Base-by-base conservation (phyloP, 441 rosid species). In the Corymbia citriodora region DNA sequence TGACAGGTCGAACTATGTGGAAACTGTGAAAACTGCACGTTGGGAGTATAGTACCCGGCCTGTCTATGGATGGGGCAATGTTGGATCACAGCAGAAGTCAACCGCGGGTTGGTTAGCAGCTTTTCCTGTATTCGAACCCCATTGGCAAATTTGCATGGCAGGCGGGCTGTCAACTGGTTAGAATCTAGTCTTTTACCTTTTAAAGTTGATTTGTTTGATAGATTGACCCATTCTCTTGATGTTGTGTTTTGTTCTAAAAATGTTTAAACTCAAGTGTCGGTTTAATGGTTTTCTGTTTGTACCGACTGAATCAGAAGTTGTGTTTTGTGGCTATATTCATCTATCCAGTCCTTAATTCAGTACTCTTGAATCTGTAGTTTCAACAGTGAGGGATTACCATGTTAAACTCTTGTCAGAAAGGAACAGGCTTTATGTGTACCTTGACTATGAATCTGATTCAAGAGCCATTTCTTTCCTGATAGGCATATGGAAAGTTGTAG, bases 51-150 rank as follows among this genome's bases (percentile, higher is more conserved):
- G 96, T 90, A 98, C 99, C 85, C 98, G 96, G 40, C 99, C 99
- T 91, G 90, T 96, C 90, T 97, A 95, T 89, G 99, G 99, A 90
- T 98, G 99, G 99, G 99, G 99, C 90, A 90, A 96, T 96, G 97
- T 94, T 90, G 96, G 96, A 87, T 92, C 95, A 86, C 93, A 93
- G 89, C 99, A 97, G 94, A 97, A 96, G 94, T 95, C 99, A 25
- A 96, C 99, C 25, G 99, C 99, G 49, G 99, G 99, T 88, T 98
- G 99, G 99, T 97, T 95, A 91, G 99, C 99, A 50, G 99, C 96
- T 90, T 95, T 98, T 93, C 99, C 99, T 90, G 96, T 98, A 87
- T 98, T 98, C 90, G 99, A 98, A 95, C 99, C 99, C 88, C 99
- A 96, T 90, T 98, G 99, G 99, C 99, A 98, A 95, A 91, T 97